A percentile compares a stretch with the other conserved stretches of the same genome.
Conservation (phyloP, 2,329 filamentous ascomycete genomes). For the Stachybotrys chlorohalonatus region DNA sequence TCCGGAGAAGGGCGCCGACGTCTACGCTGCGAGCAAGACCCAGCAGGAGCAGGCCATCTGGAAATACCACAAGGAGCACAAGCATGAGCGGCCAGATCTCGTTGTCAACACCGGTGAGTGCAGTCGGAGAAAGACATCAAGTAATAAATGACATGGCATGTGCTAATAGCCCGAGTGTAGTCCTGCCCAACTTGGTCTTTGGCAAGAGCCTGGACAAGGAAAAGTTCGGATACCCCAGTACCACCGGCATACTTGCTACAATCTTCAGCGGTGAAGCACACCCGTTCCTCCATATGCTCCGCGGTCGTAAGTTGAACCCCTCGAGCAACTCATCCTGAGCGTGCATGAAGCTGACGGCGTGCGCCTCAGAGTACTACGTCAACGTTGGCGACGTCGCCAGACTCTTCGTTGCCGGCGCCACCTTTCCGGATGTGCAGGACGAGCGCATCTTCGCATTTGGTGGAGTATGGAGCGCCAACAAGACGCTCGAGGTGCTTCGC, state of each 20-base stretch:
- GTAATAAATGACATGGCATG: too few relatives aligned
- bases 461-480: slow-evolving; percentile 9
- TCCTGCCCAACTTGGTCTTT: slow-evolving; percentile 13
- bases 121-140: too few relatives aligned
- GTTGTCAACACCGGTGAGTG: slow-evolving; percentile 8
- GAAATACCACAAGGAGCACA: slow-evolving; percentile 17
- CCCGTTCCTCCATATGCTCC: slow-evolving; percentile 1
- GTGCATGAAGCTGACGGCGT: background rate
- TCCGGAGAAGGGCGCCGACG: slow-evolving; percentile 9
- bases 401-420: slow-evolving; percentile 15
- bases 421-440: slow-evolving; percentile 10
- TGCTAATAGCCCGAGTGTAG: background rate
- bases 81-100: slow-evolving; percentile 11
- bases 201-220: slow-evolving; percentile 9
- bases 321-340: background rate
- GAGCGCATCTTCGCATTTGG: slow-evolving; percentile 16
- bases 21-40: slow-evolving; percentile 26
- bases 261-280: slow-evolving; percentile 10
- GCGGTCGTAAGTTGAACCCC: slow-evolving; percentile 1
- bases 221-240: slow-evolving; percentile 9
- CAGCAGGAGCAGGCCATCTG: slow-evolving; percentile 23
- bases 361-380: slow-evolving; percentile 6
- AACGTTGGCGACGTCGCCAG: slow-evolving; percentile 12
- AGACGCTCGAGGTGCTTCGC: background rate
- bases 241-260: slow-evolving; percentile 6